phyloP scores from a whole-genome alignment of 192 early-diverging fungal species.

The Radiomyces spectabilis region DNA sequence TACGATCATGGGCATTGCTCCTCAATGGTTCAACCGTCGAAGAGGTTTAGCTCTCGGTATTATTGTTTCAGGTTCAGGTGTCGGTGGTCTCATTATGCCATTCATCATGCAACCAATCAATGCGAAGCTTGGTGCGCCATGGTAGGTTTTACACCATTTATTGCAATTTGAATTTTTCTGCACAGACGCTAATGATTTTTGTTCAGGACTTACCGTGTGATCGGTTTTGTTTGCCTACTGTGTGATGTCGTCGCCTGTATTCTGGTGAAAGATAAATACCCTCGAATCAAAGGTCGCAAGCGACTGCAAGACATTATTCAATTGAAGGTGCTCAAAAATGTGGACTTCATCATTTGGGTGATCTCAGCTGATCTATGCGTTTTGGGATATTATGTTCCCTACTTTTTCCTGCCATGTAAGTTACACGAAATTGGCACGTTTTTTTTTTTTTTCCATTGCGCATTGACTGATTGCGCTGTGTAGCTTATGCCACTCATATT shows the following conservation, averaged over 20 bases:
- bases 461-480: background rate
- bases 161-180: no score
- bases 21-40: conserved; percentile 51
- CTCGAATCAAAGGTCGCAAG: background rate
- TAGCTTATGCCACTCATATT: background rate
- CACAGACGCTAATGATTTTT: no score
- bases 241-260: conserved; percentile 6
- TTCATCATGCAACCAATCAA: conserved; percentile 53
- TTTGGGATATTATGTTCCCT: conserved; percentile 33
- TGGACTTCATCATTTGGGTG: conserved; percentile 11
- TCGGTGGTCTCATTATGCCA: conserved; percentile 62
- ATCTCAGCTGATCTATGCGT: conserved; percentile 4
- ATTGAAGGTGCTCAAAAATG: conserved; percentile 7
- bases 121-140: conserved; percentile 38
- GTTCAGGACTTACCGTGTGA: conserved; percentile 23
- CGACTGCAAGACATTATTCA: conserved; percentile 4
- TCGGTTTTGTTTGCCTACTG: conserved; percentile 49
- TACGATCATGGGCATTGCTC: conserved; percentile 24
- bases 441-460: background rate
- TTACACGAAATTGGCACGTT: background rate
- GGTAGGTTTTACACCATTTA: no score
- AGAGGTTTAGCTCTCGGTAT: conserved; percentile 50
- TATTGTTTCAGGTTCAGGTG: conserved; percentile 55
- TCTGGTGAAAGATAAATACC: conserved; percentile 2
- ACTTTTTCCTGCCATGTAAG: conserved; percentile 25